Percentiles rank a stretch among this genome's conserved stretches.
Conservation (phyloP, 2,329 filamentous ascomycete genomes). For the Colletotrichum magnum region DNA sequence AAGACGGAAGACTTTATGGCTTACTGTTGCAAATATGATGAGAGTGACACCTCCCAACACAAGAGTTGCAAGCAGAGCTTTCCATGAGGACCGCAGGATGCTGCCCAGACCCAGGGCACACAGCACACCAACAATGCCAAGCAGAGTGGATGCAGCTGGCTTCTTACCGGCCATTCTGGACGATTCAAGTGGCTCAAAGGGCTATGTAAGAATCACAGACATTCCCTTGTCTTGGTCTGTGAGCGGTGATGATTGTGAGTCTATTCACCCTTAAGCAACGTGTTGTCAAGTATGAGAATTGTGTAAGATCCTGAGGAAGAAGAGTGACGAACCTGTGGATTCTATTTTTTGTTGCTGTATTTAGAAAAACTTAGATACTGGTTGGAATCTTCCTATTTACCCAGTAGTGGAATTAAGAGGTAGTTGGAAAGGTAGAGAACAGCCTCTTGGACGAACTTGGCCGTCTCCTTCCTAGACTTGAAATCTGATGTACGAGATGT, state of each 20-base stretch:
- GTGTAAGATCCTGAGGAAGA: not conserved
- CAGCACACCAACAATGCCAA: constrained; percentile 26
- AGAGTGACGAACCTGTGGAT: not conserved
- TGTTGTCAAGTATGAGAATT: constrained; percentile 4
- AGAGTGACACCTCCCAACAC: constrained; percentile 23
- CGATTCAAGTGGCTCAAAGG: too few species aligned
- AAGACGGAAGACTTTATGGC: not conserved
- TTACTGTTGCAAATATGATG: constrained; percentile 50
- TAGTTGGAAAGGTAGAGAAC: too few species aligned
- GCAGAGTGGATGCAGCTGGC: constrained; percentile 25
- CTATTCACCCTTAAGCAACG: constrained; percentile 8
- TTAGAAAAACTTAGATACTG: too few species aligned
- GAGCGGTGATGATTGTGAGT: not conserved
- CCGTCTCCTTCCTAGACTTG: too few species aligned
- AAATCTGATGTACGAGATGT: too few species aligned
- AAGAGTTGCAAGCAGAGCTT: constrained; percentile 14
- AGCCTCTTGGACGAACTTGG: too few species aligned
- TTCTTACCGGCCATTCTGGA: constrained; percentile 16
- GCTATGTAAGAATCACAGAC: not conserved
- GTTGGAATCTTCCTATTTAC: too few species aligned
- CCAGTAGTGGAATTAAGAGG: too few species aligned
- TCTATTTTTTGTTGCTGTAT: too few species aligned
- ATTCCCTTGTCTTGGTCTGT: not conserved
- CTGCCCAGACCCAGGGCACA: constrained; percentile 27
- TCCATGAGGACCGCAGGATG: constrained; percentile 33